Evolutionary conservation across 345 rosid species (phyloP), one percentile per base, ranked within the genome.

Genomic region (Linum trigynum): DNA sequence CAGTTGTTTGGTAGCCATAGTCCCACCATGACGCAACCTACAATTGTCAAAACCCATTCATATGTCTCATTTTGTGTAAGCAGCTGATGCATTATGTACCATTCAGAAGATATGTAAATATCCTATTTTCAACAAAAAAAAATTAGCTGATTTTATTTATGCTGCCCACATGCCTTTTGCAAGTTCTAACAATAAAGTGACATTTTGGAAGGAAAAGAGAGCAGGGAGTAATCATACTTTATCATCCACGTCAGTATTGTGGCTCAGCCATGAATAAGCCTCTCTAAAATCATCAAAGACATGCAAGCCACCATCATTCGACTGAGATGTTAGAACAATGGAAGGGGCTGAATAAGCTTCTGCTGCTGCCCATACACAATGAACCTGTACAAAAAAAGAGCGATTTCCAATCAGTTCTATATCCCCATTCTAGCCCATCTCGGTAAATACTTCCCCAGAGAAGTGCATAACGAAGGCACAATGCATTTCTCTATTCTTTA

Each of bases 21-120:
- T 94, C 99, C 97, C 99, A 94, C 99, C 97, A 90, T 55, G 97
- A 94, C 63, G 97, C 99, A 76, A 94, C 99, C 99, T 94, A 81
- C 66, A 68, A 56, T 39, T 67, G 71, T 42, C 23, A 62, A 15
- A 63, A 17, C 5, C 17, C 39, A 23, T 23, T 23, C 32, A 23
- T 10, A 41, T 61, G 65, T 2, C 57, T 39, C 10, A 56, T 51
- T 63, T 40, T 62, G 63, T 53, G 50, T 41, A 32, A 51, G 32
- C 32, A 23, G n/a, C 32, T 23, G 32, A 23, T 23, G 32, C 32
- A 23, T 23, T 23, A 23, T 23, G 32, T 23, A 23, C 32, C 32
- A 23, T 23, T 23, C 32, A 23, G 32, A 23, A 23, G 32, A 23
- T 23, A 23, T 23, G 32, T 23, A 23, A 23, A 23, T 23, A 23